phyloP scores from a whole-genome alignment of 1,139 yeast species.

The Keqinozyma sinolaborantium region DNA sequence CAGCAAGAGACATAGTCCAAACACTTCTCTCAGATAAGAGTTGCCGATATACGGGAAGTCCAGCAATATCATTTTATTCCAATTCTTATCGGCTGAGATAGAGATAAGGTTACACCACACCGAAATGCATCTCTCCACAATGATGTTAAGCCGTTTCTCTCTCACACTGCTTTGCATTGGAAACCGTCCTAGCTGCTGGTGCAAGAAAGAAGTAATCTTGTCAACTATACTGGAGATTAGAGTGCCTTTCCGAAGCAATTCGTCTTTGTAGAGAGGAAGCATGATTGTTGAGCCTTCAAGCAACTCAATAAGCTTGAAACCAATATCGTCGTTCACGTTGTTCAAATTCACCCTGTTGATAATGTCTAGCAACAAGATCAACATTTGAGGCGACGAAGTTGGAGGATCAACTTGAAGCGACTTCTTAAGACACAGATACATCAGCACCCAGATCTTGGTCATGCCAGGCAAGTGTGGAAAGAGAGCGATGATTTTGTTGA shows the following conservation, averaged over 20 bases:
- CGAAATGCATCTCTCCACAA: conserved; percentile 25
- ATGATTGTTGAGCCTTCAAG: neutral
- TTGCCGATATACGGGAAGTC: conserved; percentile 41
- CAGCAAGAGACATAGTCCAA: conserved; percentile 24
- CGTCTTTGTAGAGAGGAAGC: neutral
- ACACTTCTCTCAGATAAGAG: conserved; percentile 32
- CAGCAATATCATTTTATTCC: conserved; percentile 38
- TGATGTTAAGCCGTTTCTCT: conserved; percentile 17
- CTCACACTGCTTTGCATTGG: conserved; percentile 25
- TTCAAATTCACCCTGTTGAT: conserved; percentile 5
- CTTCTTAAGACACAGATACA: conserved; percentile 6
- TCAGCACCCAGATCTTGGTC: conserved; percentile 14
- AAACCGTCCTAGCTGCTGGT: conserved; percentile 33
- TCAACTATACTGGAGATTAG: conserved; percentile 1
- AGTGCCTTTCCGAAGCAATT: neutral
- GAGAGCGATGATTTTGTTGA: conserved; percentile 9
- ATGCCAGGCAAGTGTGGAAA: conserved; percentile 16
- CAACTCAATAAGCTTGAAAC: conserved; percentile 8
- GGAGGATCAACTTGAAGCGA: conserved; percentile 6
- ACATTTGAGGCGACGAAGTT: neutral
- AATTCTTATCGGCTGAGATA: conserved; percentile 20
- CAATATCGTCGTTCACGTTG: conserved; percentile 8
- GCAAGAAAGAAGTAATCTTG: conserved; percentile 8
- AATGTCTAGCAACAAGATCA: conserved; percentile 7
- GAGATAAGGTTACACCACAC: conserved; percentile 26